A percentile compares a stretch with the other conserved stretches of the same genome.
Evolutionary conservation across 257 asterid genomes (phyloP).

Genomic region (Solanum megistacrolobum): DNA sequence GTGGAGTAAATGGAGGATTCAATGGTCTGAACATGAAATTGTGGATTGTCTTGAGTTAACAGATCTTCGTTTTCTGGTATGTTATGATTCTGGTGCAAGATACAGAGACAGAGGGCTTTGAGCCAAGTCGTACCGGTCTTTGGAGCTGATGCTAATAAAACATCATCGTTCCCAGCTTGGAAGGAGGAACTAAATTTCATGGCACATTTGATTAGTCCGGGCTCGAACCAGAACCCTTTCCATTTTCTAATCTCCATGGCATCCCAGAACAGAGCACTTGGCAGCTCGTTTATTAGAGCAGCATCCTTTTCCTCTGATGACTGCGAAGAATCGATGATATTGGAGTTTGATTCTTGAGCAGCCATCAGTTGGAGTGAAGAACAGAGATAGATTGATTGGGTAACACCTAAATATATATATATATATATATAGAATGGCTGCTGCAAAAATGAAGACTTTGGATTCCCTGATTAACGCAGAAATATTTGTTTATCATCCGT

Average conservation of each 20-base stretch:
- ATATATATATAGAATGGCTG: not conserved
- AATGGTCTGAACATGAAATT: conserved; percentile 15
- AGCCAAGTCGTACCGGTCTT: conserved; percentile 41
- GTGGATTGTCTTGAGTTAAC: conserved; percentile 19
- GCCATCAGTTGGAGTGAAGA: not conserved
- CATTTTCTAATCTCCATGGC: conserved; percentile 17
- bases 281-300: conserved; percentile 6
- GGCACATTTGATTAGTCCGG: conserved; percentile 17
- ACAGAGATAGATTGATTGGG: not conserved
- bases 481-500: not conserved
- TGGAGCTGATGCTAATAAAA: conserved; percentile 21
- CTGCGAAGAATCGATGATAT: not conserved
- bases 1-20: conserved; percentile 14
- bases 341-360: not conserved
- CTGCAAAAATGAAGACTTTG: not conserved
- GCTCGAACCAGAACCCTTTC: conserved; percentile 35
- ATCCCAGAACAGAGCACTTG: conserved; percentile 24
- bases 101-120: conserved; percentile 24
- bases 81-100: not conserved
- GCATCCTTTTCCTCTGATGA: not conserved
- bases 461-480: not conserved
- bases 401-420: not conserved
- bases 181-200: conserved; percentile 11
- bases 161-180: conserved; percentile 10
- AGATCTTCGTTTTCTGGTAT: conserved; percentile 3